Evolutionary conservation across 768 basidiomycete genomes (phyloP).

Genomic region (Lactarius hatsudake): DNA sequence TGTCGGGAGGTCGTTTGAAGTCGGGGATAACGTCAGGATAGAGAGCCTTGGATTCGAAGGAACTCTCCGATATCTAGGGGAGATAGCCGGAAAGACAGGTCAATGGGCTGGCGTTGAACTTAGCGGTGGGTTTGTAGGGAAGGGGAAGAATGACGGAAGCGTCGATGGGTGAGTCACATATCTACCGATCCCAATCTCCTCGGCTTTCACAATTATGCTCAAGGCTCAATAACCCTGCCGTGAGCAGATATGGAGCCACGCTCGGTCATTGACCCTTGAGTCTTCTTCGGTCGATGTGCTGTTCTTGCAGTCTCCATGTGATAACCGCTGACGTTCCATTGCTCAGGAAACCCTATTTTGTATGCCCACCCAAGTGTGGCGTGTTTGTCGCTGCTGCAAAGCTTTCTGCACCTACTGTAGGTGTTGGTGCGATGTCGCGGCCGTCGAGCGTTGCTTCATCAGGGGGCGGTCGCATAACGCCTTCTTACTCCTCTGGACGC

Average conservation of each 20-base stretch:
- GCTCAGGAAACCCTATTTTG: conserved; percentile 56
- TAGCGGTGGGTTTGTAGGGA: conserved; percentile 77
- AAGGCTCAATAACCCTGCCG: neutral
- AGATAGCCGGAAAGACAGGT: conserved; percentile 86
- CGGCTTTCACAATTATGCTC: conserved; percentile 10
- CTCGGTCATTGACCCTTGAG: neutral
- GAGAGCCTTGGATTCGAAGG: conserved; percentile 91
- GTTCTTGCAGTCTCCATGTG: neutral
- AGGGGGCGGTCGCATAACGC: conserved; percentile 48
- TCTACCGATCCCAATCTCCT: conserved; percentile 11
- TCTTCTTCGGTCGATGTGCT: conserved; percentile 3
- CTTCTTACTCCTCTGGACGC: conserved; percentile 36
- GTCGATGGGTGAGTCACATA: conserved; percentile 72
- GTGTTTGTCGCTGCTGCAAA: conserved; percentile 87
- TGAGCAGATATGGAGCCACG: neutral
- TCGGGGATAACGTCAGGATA: conserved; percentile 82
- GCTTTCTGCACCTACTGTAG: conserved; percentile 73
- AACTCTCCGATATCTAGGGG: conserved; percentile 71
- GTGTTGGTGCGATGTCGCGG: conserved; percentile 48
- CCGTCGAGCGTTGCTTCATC: conserved; percentile 82
- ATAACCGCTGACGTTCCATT: conserved; percentile 8
- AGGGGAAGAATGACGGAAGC: conserved; percentile 93
- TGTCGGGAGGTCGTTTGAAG: conserved; percentile 49
- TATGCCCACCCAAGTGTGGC: conserved; percentile 80
- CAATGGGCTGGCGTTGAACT: conserved; percentile 94